These are phyloP conservation scores for Lathyrus tuberosus DNA, from an alignment of 306 rosid species.

Conservation along the genomic window DNA sequence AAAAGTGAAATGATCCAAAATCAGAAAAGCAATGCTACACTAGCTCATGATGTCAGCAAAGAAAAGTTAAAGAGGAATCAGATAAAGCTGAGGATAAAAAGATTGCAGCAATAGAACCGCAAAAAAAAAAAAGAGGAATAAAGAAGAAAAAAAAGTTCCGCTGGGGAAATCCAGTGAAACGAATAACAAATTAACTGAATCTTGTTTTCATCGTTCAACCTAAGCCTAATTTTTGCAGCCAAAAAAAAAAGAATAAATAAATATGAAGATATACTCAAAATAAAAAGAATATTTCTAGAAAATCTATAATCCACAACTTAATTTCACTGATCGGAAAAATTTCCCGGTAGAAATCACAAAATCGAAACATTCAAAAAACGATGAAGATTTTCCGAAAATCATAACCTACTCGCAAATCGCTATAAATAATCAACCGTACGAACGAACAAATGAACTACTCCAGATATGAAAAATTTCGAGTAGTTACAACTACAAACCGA, in stretches of 20 bases:
- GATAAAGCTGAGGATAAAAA: slow-evolving; percentile 28
- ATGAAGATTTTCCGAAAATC: slow-evolving; percentile 21
- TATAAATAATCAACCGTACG: not conserved
- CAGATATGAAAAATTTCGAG: not conserved
- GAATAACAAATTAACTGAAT: slow-evolving; percentile 9
- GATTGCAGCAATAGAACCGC: slow-evolving; percentile 19
- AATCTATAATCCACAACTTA: not conserved
- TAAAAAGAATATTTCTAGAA: not conserved
- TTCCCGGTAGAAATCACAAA: not conserved
- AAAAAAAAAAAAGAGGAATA: slow-evolving; percentile 11
- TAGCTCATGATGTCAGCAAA: slow-evolving; percentile 16
- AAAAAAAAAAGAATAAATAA: not conserved
- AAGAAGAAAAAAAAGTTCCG: not conserved
- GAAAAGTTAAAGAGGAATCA: slow-evolving; percentile 6
- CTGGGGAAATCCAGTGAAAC: not conserved
- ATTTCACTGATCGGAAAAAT: not conserved
- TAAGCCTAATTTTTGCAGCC: not conserved
- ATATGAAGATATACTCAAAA: not conserved
- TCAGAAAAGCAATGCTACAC: slow-evolving; percentile 13
- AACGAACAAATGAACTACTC: not conserved
- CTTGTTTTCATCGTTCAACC: slow-evolving; percentile 10
- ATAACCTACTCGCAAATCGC: not conserved
- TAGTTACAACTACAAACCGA: not conserved
- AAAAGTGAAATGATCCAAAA: slow-evolving; percentile 1
- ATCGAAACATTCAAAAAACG: not conserved